These are phyloP conservation scores for Tuber melanosporum DNA, from an alignment of 495 filamentous ascomycete genomes.

Conservation along the genomic window DNA sequence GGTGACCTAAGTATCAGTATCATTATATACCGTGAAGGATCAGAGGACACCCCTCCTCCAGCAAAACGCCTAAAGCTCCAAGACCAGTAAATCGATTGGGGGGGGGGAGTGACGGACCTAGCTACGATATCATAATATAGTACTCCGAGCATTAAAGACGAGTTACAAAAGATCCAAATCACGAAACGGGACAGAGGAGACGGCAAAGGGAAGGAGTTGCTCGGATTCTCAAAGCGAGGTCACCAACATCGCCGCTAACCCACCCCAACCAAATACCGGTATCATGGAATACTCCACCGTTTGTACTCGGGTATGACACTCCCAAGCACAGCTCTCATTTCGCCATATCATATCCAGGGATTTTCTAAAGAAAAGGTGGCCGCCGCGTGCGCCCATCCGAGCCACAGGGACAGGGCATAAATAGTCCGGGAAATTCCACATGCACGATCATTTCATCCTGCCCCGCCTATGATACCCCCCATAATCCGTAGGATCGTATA, in stretches of 20 bases:
- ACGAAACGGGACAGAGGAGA: neutral
- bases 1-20: no score
- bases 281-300: no score
- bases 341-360: no score
- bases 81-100: neutral
- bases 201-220: neutral
- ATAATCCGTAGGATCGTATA: neutral
- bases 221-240: neutral
- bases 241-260: no score
- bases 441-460: neutral
- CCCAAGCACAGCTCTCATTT: no score
- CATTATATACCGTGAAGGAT: neutral
- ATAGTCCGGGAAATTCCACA: neutral
- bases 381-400: no score
- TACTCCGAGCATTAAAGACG: neutral
- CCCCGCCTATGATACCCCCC: no score
- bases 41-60: neutral
- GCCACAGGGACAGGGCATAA: no score
- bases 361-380: no score
- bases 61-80: neutral
- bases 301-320: no score
- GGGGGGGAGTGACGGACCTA: neutral
- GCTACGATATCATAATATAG: no score
- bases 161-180: neutral
- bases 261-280: no score